Conservation (phyloP, 257 asterid genomes). For the Osmanthus fragrans region DNA sequence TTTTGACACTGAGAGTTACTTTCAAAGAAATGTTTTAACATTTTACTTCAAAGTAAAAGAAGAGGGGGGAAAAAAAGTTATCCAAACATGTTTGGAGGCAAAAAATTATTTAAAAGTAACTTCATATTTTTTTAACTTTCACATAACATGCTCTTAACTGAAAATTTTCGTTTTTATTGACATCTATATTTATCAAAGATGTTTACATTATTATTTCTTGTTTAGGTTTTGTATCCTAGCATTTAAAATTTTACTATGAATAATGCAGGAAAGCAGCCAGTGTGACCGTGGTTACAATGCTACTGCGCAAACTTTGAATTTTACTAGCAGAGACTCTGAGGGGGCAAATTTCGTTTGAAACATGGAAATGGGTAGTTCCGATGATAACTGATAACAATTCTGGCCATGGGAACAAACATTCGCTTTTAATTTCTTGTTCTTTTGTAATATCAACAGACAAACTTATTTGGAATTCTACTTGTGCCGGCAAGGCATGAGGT, state of each 20-base stretch:
- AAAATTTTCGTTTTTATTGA: no score
- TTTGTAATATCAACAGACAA: no score
- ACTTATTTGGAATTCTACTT: neutral
- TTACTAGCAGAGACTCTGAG: neutral
- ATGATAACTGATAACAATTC: slow-evolving; percentile 24
- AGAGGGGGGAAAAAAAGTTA: no score
- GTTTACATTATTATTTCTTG: no score
- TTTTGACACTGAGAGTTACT: no score
- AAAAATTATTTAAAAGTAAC: no score
- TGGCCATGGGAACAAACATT: slow-evolving; percentile 15
- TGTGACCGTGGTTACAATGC: slow-evolving; percentile 5
- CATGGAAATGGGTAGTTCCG: slow-evolving; percentile 12
- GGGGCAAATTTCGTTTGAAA: neutral
- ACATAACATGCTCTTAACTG: no score
- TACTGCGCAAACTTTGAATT: neutral
- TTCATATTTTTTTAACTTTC: no score
- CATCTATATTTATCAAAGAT: no score
- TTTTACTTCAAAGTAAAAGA: no score
- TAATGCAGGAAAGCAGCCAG: neutral
- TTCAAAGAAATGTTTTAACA: no score
- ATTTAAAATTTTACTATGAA: neutral
- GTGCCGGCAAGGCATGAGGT: neutral
- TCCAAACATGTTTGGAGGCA: neutral
- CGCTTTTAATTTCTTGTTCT: no score
- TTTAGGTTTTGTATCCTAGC: neutral